Base-by-base conservation (phyloP, 805 yeast genomes). In the Candida schatavii region DNA sequence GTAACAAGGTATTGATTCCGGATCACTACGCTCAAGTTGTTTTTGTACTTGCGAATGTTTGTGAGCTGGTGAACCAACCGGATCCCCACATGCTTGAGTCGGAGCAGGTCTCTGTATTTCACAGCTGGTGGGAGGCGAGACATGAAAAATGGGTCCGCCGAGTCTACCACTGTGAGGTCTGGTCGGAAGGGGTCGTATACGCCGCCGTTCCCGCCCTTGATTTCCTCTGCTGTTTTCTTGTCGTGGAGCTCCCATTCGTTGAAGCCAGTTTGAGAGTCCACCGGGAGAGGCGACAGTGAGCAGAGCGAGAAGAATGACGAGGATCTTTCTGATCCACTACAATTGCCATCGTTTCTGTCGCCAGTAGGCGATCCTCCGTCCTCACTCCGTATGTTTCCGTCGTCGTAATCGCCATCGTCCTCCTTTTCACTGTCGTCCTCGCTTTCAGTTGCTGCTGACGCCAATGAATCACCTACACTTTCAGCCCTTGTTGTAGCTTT, bases 41-140 rank as follows among this genome's bases (percentile, higher is more conserved):
- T 72, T 46, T 74, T 74, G 49, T 62, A 73, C 45, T 58, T 62
- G 37, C 69, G 54, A 2, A 67, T 60, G 13, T 46, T 46, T 10
- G 54, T 59, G 11, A 64, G 44, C 5, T 49, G 50, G 9, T 30
- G 21, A 18, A 68, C 43, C 22, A 45, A 50, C 7, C 44, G 43
- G 3, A 53, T 42, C 2, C 62, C 66, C 2, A 55, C 45, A 30
- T 53, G 51, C 0, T 45, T 42, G 10, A 75, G 48, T 14, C 33
- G 39, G 25, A 59, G 47, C 26, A 64, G 43, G 48, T 72, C 75
- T 18, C 53, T 48, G 41, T 66, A 73, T 41, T 64, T 65, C 4
- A 47, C 44, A 2, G 64, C 73, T 0, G 75, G 76, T 18, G 67
- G 57, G 11, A 42, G 36, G 17, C 51, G 45, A 1, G 63, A 55